A percentile compares a stretch with the other conserved stretches of the same genome.
phyloP scores from a whole-genome alignment of 2,329 filamentous ascomycete species.

The Calonectria montana region DNA sequence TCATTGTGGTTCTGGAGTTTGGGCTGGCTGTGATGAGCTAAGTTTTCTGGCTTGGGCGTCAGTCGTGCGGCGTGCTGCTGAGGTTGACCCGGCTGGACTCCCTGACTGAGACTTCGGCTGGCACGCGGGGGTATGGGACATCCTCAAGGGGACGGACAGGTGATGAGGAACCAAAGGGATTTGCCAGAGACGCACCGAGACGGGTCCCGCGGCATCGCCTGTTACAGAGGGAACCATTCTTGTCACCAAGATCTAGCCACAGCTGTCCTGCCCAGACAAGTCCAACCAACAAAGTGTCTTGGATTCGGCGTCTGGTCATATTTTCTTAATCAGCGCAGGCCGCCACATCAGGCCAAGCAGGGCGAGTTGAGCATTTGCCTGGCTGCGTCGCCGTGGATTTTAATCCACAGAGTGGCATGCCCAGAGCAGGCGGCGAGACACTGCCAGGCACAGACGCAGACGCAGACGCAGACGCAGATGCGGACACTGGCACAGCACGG shows the following conservation, averaged over 20 bases:
- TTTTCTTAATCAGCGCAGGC: not conserved
- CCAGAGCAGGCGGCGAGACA: constrained; percentile 2
- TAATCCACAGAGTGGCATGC: not conserved
- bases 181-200: constrained; percentile 11
- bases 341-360: not conserved
- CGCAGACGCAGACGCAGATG: not conserved
- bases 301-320: constrained; percentile 13
- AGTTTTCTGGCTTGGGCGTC: constrained; percentile 1
- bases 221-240: constrained; percentile 16
- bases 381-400: constrained; percentile 10
- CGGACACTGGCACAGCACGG: constrained; percentile 29
- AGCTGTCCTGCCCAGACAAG: constrained; percentile 8
- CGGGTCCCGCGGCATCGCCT: constrained; percentile 18
- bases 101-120: not conserved
- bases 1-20: not conserved
- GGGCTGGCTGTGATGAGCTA: not conserved
- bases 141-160: constrained; percentile 1
- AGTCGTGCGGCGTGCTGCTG: not conserved
- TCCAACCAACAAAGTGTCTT: constrained; percentile 19
- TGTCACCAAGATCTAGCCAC: constrained; percentile 8
- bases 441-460: constrained; percentile 7
- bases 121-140: constrained; percentile 7
- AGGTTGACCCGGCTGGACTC: not conserved
- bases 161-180: constrained; percentile 12
- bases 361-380: not conserved